Conservation (phyloP, 2,329 filamentous ascomycete genomes). For the Ilyonectria destructans region DNA sequence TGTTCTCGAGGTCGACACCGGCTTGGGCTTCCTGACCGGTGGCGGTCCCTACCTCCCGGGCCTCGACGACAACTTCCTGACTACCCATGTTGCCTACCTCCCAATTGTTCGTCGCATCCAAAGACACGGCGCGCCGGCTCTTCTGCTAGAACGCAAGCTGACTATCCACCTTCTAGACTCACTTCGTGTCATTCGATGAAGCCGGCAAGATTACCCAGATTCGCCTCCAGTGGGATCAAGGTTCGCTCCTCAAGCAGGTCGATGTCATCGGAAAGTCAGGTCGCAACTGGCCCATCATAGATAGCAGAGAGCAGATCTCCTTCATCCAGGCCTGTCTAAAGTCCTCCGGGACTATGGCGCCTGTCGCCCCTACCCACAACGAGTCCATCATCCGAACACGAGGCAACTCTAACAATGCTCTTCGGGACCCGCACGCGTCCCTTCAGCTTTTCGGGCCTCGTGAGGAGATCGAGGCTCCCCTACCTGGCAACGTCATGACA, state of each 20-base stretch:
- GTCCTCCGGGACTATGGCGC: constrained; percentile 58
- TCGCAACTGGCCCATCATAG: constrained; percentile 95
- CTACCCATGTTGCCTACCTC: constrained; percentile 84
- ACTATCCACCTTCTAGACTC: constrained; percentile 71
- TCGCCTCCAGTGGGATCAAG: constrained; percentile 96
- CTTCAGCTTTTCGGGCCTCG: constrained; percentile 83
- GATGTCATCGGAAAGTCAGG: constrained; percentile 93
- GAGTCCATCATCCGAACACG: constrained; percentile 63
- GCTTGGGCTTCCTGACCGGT: constrained; percentile 84
- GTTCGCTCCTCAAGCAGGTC: constrained; percentile 90
- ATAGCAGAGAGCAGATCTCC: constrained; percentile 86
- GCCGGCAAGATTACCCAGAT: constrained; percentile 88
- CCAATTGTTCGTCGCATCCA: constrained; percentile 78
- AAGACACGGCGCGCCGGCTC: not conserved
- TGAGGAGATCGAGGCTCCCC: constrained; percentile 71
- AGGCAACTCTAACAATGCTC: constrained; percentile 68
- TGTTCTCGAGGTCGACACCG: constrained; percentile 88
- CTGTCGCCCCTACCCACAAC: constrained; percentile 54
- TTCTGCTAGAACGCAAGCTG: constrained; percentile 26
- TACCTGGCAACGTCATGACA: constrained; percentile 68
- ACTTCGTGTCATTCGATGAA: constrained; percentile 88
- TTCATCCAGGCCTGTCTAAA: constrained; percentile 78
- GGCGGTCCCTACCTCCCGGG: constrained; percentile 91
- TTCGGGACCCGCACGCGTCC: constrained; percentile 79
- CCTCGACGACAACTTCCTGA: constrained; percentile 94